Evolutionary conservation across 805 yeast genomes (phyloP), one percentile per base, ranked within the genome.

Genomic region (Saturnispora kantuleensis): DNA sequence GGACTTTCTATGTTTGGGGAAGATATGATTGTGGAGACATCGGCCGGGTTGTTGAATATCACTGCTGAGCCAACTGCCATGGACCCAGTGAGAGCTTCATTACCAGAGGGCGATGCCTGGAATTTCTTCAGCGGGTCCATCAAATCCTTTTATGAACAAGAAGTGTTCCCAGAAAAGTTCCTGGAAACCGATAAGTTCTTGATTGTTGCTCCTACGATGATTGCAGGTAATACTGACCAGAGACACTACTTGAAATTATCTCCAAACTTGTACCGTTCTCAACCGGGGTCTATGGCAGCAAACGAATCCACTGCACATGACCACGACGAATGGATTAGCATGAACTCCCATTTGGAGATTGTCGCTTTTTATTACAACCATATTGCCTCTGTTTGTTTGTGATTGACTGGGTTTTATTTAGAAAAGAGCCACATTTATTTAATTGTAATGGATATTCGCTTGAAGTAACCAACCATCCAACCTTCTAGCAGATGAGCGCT

Each of bases 211-310:
- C 85, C 87, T 2, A 65, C 73, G 18, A 58, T 81, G 38, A 71
- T 76, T 69, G 67, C 83, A 2, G 87, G 81, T 9, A 81, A 81
- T 60, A 82, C 88, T 5, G 89, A 82, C 55, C 80, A 87, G 5
- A 64, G 68, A 46, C 68, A 71, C 53, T 81, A 77, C 60, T 79
- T 84, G 85, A 57, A 63, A 38, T 62, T 81, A 53, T 71, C 81
- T 2, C 58, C 66, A 30, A 71, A 80, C 53, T 77, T 83, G 43
- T 82, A 68, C 65, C 68, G 88, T 45, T 78, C 70, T 56, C 67
- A 69, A 37, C 81, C 84, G 10, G 71, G 69, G 21, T 58, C 64
- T n/a, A 50, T 55, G 35, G 58, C 58, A 28, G 59, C 21, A 10
- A 6, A 60, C 32, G 50, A 53, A 18, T 55, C 57, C 32, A 65